Percentiles rank a stretch among this genome's conserved stretches.
Evolutionary conservation across 495 filamentous ascomycete species (phyloP).

Genomic region (Recurvomyces mirabilis): DNA sequence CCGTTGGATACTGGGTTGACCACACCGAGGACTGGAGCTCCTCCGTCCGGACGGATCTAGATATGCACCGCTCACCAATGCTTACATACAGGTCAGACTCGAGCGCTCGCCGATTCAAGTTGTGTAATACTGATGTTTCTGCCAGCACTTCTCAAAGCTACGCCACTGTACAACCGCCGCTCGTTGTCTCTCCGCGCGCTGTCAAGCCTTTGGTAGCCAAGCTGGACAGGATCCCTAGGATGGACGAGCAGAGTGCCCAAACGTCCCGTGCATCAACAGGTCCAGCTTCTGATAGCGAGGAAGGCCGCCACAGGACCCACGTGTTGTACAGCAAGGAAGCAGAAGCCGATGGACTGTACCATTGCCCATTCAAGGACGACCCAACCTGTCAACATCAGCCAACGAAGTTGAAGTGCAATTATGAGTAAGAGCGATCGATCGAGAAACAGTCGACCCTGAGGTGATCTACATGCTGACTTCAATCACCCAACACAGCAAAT

Average conservation of each 20-base stretch:
- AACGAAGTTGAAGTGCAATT: constrained; percentile 92
- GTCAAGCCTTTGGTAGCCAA: constrained; percentile 5
- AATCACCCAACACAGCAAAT: constrained; percentile 52
- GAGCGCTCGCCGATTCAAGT: too few species aligned
- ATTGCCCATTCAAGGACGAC: constrained; percentile 68
- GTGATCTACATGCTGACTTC: background rate
- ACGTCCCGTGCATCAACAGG: background rate
- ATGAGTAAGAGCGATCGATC: constrained; percentile 57
- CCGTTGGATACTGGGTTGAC: constrained; percentile 1
- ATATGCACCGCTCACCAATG: background rate
- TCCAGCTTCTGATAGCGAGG: constrained; percentile 9
- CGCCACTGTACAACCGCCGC: background rate
- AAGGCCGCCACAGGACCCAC: constrained; percentile 45
- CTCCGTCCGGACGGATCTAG: constrained; percentile 10
- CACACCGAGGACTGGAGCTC: constrained; percentile 12
- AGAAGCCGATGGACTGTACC: constrained; percentile 67
- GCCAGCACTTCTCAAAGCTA: constrained; percentile 1
- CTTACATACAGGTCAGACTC: constrained; percentile 11
- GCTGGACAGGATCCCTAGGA: background rate
- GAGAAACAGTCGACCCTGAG: background rate
- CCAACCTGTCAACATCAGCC: constrained; percentile 70
- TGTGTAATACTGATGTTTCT: background rate
- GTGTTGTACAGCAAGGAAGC: constrained; percentile 62
- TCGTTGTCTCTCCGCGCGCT: too few species aligned
- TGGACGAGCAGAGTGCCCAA: too few species aligned